phyloP scores from a whole-genome alignment of 1,284 basidiomycete genomes.

The Vanrija pseudolonga region DNA sequence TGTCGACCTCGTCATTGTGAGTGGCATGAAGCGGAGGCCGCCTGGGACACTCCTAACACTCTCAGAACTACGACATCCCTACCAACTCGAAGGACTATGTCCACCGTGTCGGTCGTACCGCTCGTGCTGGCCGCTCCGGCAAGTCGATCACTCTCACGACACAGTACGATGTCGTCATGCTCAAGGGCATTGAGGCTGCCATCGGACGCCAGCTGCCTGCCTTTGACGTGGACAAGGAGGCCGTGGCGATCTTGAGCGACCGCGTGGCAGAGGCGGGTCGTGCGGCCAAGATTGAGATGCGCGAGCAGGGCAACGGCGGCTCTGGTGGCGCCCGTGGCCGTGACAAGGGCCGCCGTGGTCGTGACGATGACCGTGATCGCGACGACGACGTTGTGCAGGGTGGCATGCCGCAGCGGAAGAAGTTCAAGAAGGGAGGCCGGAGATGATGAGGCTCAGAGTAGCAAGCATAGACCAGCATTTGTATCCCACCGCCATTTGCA shows the following conservation, averaged over 20 bases:
- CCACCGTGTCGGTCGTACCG: conserved; percentile 95
- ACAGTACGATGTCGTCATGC: conserved; percentile 95
- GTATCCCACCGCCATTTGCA: neutral
- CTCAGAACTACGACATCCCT: conserved; percentile 88
- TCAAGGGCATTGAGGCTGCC: conserved; percentile 90
- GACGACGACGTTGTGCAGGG: conserved; percentile 73
- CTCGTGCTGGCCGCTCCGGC: conserved; percentile 90
- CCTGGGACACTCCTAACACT: neutral
- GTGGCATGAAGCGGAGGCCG: conserved; percentile 10
- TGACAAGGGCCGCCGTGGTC: conserved; percentile 56
- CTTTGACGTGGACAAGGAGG: conserved; percentile 87
- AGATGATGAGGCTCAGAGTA: neutral
- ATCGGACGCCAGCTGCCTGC: conserved; percentile 89
- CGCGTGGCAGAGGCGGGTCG: conserved; percentile 85
- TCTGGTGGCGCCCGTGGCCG: conserved; percentile 55
- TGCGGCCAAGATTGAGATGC: conserved; percentile 70
- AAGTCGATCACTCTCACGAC: conserved; percentile 95
- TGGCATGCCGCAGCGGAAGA: conserved; percentile 44
- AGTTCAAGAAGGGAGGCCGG: conserved; percentile 23
- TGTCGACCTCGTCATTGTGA: conserved; percentile 83
- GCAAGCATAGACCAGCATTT: neutral
- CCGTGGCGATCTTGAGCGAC: conserved; percentile 81
- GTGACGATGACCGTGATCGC: conserved; percentile 69
- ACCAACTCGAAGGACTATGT: conserved; percentile 99
- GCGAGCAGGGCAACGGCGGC: conserved; percentile 49